phyloP scores from a whole-genome alignment of 1,139 yeast genomes.

The Arxiozyma bovina region DNA sequence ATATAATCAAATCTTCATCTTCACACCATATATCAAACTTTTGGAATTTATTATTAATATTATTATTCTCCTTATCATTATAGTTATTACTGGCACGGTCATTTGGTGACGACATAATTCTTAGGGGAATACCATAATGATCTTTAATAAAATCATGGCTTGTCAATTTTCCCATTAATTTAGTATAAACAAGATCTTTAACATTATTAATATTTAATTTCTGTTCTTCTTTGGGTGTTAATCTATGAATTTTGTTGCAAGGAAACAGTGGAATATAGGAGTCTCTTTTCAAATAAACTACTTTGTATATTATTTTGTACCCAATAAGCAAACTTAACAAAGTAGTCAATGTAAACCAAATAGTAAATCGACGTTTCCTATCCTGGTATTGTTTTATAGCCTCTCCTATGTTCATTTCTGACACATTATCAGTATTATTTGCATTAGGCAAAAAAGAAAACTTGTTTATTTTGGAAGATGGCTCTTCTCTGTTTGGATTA shows the following conservation, averaged over 20 bases:
- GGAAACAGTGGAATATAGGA: constrained; percentile 25
- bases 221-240: constrained; percentile 19
- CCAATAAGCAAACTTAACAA: constrained; percentile 21
- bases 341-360: constrained; percentile 10
- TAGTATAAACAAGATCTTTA: constrained; percentile 14
- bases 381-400: constrained; percentile 16
- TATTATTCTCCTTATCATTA: background rate
- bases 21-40: constrained; percentile 28
- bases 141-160: constrained; percentile 27
- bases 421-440: too few relatives aligned
- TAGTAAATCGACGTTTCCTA: constrained; percentile 11
- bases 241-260: constrained; percentile 19
- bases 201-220: constrained; percentile 19
- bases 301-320: constrained; percentile 25
- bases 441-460: background rate
- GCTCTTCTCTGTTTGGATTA: constrained; percentile 10
- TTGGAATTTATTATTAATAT: constrained; percentile 9
- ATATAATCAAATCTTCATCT: constrained; percentile 26
- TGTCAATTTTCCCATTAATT: constrained; percentile 22
- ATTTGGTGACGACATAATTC: constrained; percentile 8
- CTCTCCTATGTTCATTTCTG: constrained; percentile 13
- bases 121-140: constrained; percentile 27
- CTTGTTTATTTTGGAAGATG: background rate
- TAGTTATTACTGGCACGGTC: too few relatives aligned
- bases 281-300: constrained; percentile 19